A percentile compares a stretch with the other conserved stretches of the same genome.
These are phyloP conservation scores for Thelephora ganbajun DNA, from an alignment of 768 basidiomycete genomes.

Conservation along the genomic window DNA sequence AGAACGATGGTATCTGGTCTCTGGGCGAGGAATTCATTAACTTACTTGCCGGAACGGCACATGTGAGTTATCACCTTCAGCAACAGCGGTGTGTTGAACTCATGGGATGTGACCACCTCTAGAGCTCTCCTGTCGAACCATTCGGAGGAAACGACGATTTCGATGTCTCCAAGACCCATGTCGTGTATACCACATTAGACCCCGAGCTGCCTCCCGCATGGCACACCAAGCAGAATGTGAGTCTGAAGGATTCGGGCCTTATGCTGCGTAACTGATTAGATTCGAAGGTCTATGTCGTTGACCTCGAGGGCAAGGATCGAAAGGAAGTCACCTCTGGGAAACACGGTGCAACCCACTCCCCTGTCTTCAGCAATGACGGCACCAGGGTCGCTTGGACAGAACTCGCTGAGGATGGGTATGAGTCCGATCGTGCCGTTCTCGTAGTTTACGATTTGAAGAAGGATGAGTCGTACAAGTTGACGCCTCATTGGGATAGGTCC, in stretches of 20 bases:
- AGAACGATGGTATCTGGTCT: slow-evolving; percentile 36
- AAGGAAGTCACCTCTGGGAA: slow-evolving; percentile 67
- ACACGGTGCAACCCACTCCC: slow-evolving; percentile 72
- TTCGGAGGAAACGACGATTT: slow-evolving; percentile 81
- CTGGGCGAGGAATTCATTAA: slow-evolving; percentile 41
- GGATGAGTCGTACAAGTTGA: too few species aligned
- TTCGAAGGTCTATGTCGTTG: slow-evolving; percentile 54
- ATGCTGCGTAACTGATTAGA: neutral
- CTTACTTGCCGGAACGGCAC: slow-evolving; percentile 49
- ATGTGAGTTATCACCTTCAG: slow-evolving; percentile 33
- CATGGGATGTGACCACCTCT: neutral
- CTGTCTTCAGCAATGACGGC: slow-evolving; percentile 53
- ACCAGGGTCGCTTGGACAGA: slow-evolving; percentile 80
- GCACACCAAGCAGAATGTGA: slow-evolving; percentile 84
- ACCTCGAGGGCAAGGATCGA: slow-evolving; percentile 27
- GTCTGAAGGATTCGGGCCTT: slow-evolving; percentile 1
- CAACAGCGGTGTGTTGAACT: neutral
- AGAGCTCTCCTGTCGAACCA: slow-evolving; percentile 71
- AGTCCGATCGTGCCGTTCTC: slow-evolving; percentile 38
- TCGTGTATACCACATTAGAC: slow-evolving; percentile 83
- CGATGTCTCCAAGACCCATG: slow-evolving; percentile 49
- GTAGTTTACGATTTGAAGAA: too few species aligned
- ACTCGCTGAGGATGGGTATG: slow-evolving; percentile 77
- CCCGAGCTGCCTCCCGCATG: slow-evolving; percentile 59
- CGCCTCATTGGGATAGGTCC: too few species aligned